Base-by-base conservation (phyloP, 2,329 filamentous ascomycete species). In the Fusarium ramigenum region DNA sequence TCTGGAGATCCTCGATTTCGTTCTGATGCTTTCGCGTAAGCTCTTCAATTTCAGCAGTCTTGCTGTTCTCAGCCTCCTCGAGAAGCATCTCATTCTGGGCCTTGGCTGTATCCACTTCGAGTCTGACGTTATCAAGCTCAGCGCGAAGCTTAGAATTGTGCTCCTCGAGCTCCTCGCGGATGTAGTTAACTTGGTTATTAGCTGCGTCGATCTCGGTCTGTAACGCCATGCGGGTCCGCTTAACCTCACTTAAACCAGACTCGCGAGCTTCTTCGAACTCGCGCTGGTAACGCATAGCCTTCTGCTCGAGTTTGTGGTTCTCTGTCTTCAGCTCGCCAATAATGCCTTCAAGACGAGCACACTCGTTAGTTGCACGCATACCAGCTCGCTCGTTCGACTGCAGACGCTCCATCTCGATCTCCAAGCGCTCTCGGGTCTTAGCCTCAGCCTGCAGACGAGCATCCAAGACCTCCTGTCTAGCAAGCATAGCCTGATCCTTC, bases 231-330 rank as follows among this genome's bases (percentile, higher is more conserved):
- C 93, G 93, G 19, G 92, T 93, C 52, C 94, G 92, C 80, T 96
- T 92, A 49, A 97, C 91, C 79, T 98, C 95, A 42, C 90, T 88
- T 44, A 92, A 90, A 63, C 91, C 94, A 56, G 91, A 91, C 77
- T 97, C 94, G 71, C 93, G 90, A 15, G 94, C 93, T 78, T 97
- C 93, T 67, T 94, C 90, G 77, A 96, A 93, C 78, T 98, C 95
- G 58, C 93, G 90, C 81, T 97, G 91, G 79, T 91, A 92, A 44
- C 90, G 89, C 73, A 91, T 87, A 25, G 90, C 88, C 68, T 88
- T 87, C 77, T 92, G 88, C 76, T 96, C 91, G 63, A 96, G 88
- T 72, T 92, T 90, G 77, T 93, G 87, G 77, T 93, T 93, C 78
- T 95, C 92, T 19, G 85, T 86, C 65, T 89, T 88, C 49, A 92